Conservation (phyloP, 768 basidiomycete species). For the Amanita pallidorosea region DNA sequence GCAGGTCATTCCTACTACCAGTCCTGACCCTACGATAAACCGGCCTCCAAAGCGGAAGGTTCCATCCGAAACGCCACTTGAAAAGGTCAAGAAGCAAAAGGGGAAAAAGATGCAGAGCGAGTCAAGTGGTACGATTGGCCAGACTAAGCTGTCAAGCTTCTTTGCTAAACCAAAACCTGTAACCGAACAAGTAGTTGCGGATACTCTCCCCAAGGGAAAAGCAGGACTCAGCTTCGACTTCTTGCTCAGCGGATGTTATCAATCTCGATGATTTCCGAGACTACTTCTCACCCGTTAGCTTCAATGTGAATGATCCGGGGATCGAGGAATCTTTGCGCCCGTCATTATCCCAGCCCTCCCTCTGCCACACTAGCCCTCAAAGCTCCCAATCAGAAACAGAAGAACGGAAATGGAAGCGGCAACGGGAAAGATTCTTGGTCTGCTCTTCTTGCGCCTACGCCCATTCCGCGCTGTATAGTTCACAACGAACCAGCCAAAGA, state of each 20-base stretch:
- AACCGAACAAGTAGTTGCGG: constrained; percentile 1
- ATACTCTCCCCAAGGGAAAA: constrained; percentile 15
- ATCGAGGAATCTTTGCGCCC: neutral
- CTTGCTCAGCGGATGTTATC: constrained; percentile 16
- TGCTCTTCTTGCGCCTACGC: constrained; percentile 54
- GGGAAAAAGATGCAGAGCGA: constrained; percentile 16
- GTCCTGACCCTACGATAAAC: neutral
- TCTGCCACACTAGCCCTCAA: neutral
- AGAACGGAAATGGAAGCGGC: neutral
- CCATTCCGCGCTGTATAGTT: constrained; percentile 55
- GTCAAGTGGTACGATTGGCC: constrained; percentile 12
- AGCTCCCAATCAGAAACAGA: neutral
- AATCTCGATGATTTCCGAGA: constrained; percentile 20
- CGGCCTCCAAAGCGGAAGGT: constrained; percentile 18
- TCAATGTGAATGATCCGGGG: neutral
- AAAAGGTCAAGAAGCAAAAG: constrained; percentile 13
- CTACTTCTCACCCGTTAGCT: neutral
- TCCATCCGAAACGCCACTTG: constrained; percentile 12
- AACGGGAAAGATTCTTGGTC: constrained; percentile 46
- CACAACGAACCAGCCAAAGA: constrained; percentile 74
- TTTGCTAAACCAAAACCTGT: constrained; percentile 25
- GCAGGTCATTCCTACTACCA: neutral
- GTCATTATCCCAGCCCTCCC: too few species aligned
- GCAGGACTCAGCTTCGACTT: constrained; percentile 6
- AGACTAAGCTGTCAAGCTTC: constrained; percentile 32